Conservation (phyloP, 768 basidiomycete genomes). For the Mycena latifolia region DNA sequence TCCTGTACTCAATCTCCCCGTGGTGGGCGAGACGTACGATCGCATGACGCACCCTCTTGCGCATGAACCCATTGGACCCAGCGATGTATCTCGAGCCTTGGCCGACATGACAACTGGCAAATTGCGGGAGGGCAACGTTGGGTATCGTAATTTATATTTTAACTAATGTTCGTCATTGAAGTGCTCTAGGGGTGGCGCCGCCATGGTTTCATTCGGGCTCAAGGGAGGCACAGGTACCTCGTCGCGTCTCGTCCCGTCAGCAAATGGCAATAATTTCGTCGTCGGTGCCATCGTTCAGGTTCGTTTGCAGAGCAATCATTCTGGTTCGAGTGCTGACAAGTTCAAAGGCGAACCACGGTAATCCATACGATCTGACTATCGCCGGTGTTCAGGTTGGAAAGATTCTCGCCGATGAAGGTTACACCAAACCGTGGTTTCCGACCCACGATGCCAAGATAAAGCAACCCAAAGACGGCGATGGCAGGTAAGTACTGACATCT, state of each 20-base stretch:
- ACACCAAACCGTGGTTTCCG: conserved; percentile 34
- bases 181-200: no score
- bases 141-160: no score
- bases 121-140: no score
- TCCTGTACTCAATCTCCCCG: no score
- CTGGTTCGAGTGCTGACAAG: neutral
- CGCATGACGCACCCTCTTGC: no score
- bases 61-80: no score
- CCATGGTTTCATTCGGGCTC: no score
- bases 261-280: conserved; percentile 22
- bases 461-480: conserved; percentile 36
- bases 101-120: no score
- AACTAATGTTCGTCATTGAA: no score
- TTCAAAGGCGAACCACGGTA: conserved; percentile 30
- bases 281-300: conserved; percentile 34
- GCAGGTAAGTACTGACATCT: no score
- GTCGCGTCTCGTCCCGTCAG: conserved; percentile 29
- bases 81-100: no score
- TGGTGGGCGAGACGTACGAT: no score
- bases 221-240: conserved; percentile 34
- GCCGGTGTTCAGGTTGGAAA: conserved; percentile 25
- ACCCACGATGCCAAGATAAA: conserved; percentile 21
- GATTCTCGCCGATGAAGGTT: conserved; percentile 24
- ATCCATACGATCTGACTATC: conserved; percentile 31
- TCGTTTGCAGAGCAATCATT: neutral